Evolutionary conservation across 306 rosid genomes (phyloP).

Genomic region (Sindora glabra): DNA sequence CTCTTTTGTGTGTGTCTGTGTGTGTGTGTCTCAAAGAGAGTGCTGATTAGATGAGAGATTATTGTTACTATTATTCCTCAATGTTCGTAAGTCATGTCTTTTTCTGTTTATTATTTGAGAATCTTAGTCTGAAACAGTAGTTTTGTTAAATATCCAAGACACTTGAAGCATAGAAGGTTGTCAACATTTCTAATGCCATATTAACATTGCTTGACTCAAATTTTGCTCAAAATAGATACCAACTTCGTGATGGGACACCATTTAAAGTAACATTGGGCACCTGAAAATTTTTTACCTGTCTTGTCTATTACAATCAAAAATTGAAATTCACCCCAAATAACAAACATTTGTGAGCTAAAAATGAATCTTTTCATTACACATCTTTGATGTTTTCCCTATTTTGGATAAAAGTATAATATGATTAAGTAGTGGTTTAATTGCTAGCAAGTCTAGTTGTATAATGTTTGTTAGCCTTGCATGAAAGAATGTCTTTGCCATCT

Average conservation of each 20-base stretch:
- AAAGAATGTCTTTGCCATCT: not conserved
- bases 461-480: not conserved
- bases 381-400: not conserved
- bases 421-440: not conserved
- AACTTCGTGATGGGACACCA: not conserved
- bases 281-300: too few species aligned
- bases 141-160: not conserved
- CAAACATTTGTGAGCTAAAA: not conserved
- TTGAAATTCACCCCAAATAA: not conserved
- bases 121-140: not conserved
- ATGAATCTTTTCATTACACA: not conserved
- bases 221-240: not conserved
- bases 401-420: not conserved
- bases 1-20: too few species aligned
- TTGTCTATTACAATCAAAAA: too few species aligned
- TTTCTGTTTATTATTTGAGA: constrained; percentile 6
- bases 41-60: too few species aligned
- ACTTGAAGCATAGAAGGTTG: not conserved
- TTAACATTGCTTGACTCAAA: too few species aligned
- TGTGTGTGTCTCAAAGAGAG: too few species aligned
- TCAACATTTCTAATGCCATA: constrained; percentile 6
- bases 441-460: not conserved
- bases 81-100: not conserved
- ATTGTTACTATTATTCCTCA: too few species aligned
- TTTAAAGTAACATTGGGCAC: not conserved